Evolutionary conservation across 495 filamentous ascomycete species (phyloP), one percentile per base, ranked within the genome.

Genomic region (Xylaria scruposa): DNA sequence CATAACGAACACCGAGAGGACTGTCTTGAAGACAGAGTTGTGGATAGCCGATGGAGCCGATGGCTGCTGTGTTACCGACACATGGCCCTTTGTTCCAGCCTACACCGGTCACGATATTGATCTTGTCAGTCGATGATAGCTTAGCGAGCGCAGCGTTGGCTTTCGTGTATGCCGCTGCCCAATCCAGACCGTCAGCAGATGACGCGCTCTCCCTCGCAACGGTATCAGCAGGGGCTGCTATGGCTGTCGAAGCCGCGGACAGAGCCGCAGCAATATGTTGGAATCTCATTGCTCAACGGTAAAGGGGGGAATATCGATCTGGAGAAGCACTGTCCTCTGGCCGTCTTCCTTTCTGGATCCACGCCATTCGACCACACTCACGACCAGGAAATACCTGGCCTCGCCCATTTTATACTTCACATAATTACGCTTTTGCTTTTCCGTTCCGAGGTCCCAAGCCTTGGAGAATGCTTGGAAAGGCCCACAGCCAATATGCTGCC

Each of bases 71-170:
- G 79, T 91, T 92, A 29, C 90, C 90, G 3, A 91, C 90, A 76
- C 90, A 92, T 29, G 89, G 87, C 0, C 90, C 90, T 70, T 86
- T 88, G 63, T 86, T 77, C 90, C 90, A 92, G 38, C 88, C 89
- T 21, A 88, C 76, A 33, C 89, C 90, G 2, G 88, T 88, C 2
- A 90, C 90, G 29, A 92, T 87, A 65, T 82, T 85, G 73, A 90
- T 79, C 73, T 92, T 92, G 70, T 92, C 87, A 29, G 81, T 78
- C 58, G 84, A 84, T 2, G 84, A 88, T 29, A 92, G 77, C 73
- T 86, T 88, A 0, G 83, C 74, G 7, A 92, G 75, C 6, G 88
- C 86, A 1, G 84, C 73, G 29, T 78, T 78, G 1, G 90, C 90
- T 72, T 88, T 88, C n/a, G 81, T 72, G 72, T 90, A 86, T 12